A percentile compares a stretch with the other conserved stretches of the same genome.
phyloP scores from a whole-genome alignment of 2,329 filamentous ascomycete genomes.

The Exophiala xenobiotica region DNA sequence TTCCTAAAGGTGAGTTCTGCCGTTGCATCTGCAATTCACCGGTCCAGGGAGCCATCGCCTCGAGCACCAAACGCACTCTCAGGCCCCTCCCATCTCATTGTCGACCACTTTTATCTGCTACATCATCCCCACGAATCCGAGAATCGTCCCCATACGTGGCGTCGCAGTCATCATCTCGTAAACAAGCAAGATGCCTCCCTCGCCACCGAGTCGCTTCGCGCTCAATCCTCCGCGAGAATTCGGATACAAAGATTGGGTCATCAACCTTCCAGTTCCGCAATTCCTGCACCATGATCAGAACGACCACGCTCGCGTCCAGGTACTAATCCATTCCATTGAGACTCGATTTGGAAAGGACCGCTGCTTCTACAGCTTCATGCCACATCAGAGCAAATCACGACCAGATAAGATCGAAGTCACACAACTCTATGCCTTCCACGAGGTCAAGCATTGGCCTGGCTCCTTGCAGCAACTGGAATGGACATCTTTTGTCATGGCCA shows the following conservation, averaged over 20 bases:
- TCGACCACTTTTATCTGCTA: too few species aligned
- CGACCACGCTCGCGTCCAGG: conserved; percentile 5
- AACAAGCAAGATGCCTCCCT: conserved; percentile 2
- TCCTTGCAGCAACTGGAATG: conserved; percentile 16
- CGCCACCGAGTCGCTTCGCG: neutral
- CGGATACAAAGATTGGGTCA: conserved; percentile 17
- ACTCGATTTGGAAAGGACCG: conserved; percentile 9
- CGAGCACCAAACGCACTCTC: too few species aligned
- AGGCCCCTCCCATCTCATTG: too few species aligned
- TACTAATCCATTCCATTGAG: conserved; percentile 6
- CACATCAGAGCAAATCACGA: neutral
- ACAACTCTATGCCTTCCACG: conserved; percentile 17
- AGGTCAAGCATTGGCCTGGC: conserved; percentile 23
- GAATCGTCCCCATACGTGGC: too few species aligned
- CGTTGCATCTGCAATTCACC: too few species aligned
- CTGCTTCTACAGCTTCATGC: conserved; percentile 13
- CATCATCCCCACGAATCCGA: too few species aligned
- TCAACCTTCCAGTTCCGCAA: conserved; percentile 9
- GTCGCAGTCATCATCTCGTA: too few species aligned
- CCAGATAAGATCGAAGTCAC: conserved; percentile 14
- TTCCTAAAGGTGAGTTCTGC: too few species aligned
- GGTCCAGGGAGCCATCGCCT: too few species aligned
- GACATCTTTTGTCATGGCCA: conserved; percentile 21
- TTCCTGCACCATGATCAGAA: conserved; percentile 1
- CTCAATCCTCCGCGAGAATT: conserved; percentile 14